A percentile compares a stretch with the other conserved stretches of the same genome.
Evolutionary conservation across 345 rosid species (phyloP).

Genomic region (Psidium friedrichsthalianum): DNA sequence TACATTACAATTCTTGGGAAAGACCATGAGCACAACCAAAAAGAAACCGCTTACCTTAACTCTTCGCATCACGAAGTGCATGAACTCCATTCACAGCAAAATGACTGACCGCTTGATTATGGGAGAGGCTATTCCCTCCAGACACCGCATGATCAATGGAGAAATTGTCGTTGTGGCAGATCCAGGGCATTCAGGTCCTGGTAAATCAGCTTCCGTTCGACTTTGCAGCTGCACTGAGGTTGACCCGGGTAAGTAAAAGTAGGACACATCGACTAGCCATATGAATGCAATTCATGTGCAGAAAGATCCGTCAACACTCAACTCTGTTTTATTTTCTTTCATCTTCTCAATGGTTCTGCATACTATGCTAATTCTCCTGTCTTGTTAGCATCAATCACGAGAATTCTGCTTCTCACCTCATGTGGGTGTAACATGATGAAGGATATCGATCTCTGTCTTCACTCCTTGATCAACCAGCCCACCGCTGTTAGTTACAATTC

Average conservation of each 20-base stretch:
- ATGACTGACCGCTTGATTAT: background rate
- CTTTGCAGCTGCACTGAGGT: slow-evolving; percentile 29
- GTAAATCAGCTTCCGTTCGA: slow-evolving; percentile 34
- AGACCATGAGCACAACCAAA: background rate
- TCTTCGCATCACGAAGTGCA: background rate
- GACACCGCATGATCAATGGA: slow-evolving; percentile 19
- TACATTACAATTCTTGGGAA: background rate
- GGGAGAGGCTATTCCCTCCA: background rate
- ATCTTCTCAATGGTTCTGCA: background rate
- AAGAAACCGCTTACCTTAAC: background rate
- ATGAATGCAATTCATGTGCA: background rate
- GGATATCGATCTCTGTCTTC: background rate
- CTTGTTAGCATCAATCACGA: background rate
- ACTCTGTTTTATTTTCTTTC: background rate
- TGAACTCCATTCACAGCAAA: background rate
- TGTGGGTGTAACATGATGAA: background rate
- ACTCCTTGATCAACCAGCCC: background rate
- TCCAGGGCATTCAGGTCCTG: slow-evolving; percentile 33
- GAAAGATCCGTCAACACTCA: background rate
- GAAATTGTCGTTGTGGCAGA: slow-evolving; percentile 16
- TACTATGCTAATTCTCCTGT: background rate
- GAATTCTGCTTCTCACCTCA: background rate
- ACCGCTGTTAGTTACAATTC: background rate
- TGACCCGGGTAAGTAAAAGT: slow-evolving; percentile 30
- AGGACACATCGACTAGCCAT: background rate